phyloP scores from a whole-genome alignment of 352 stramenopile species.

The Globisporangium cylindrosporum region DNA sequence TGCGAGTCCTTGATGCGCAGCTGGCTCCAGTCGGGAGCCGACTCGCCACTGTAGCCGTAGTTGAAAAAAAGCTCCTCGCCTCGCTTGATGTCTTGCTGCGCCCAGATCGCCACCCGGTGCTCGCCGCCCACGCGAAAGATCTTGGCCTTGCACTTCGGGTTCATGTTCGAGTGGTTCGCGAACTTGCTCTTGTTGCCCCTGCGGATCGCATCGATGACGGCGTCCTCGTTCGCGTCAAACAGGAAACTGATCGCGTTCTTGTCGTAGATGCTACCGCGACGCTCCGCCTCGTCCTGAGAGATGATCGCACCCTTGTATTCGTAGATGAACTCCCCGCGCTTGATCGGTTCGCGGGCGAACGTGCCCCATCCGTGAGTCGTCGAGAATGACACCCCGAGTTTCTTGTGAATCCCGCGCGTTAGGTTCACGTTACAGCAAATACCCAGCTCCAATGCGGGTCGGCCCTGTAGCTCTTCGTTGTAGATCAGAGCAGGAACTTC shows the following conservation, averaged over 20 bases:
- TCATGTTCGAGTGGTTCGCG: conserved; percentile 65
- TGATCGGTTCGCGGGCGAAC: conserved; percentile 60
- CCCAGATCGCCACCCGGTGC: conserved; percentile 91
- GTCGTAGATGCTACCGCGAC: conserved; percentile 83
- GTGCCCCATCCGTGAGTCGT: conserved; percentile 62
- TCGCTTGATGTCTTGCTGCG: conserved; percentile 82
- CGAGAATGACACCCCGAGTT: conserved; percentile 56
- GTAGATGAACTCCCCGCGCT: conserved; percentile 66
- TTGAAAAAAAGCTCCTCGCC: conserved; percentile 75
- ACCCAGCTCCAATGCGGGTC: conserved; percentile 38
- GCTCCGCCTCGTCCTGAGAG: conserved; percentile 69
- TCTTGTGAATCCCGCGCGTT: conserved; percentile 54
- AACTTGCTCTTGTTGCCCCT: conserved; percentile 94
- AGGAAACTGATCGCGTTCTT: conserved; percentile 86
- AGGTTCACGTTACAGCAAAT: conserved; percentile 76
- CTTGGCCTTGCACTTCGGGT: conserved; percentile 81
- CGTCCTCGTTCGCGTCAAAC: conserved; percentile 90
- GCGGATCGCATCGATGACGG: conserved; percentile 87
- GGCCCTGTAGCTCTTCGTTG: conserved; percentile 27
- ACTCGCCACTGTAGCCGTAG: conserved; percentile 63
- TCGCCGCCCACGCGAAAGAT: conserved; percentile 83
- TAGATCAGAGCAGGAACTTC: conserved; percentile 46
- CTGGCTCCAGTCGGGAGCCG: conserved; percentile 63
- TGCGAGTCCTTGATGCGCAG: conserved; percentile 37
- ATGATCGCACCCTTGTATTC: conserved; percentile 64